Base-by-base conservation (phyloP, 139 green algal species). In the Yamagishiella unicocca region DNA sequence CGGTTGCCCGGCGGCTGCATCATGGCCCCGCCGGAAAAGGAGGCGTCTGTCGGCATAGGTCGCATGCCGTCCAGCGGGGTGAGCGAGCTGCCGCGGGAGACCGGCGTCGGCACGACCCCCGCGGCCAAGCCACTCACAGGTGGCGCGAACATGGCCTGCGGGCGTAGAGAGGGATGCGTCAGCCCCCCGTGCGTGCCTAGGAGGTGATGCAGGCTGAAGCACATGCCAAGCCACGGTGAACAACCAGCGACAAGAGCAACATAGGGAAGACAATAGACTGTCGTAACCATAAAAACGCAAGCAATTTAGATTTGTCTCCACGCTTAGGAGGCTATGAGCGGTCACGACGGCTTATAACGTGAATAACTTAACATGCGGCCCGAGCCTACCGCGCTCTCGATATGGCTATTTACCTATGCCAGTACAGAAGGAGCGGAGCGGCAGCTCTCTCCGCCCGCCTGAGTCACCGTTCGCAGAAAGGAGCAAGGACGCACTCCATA, bases 21-120 rank as follows among this genome's bases (percentile, higher is more conserved):
- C 31, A 68, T 53, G 24, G 33, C 31, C 22, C 35, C 10, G 31
- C 31, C 75, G 22, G 31, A 53, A 33, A 82, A 82, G 53, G 75
- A 27, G 54, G 54, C 76, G 31, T 83, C 79, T 27, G 61, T 0
- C 27, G 43, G 42, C 9, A 82, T 2, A 1, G 64, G 22, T 22
- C 80, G 80, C 62, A 86, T 8, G 10, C 80, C 80, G 31, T 86
- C 80, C 62, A 86, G 66, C 25, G 80, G 80, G 17, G 64, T 78
- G 19, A 86, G 80, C 3, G 61, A 33, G 79, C 61, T 76, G 61
- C 79, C 79, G n/a, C 79, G 40, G n/a, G 79, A 85, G 24, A 0
- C 29, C 10, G 79, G 61, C 29, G n/a, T 25, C 25, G 61, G 40
- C 38, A 21, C n/a, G 7, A 42, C 40, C 29, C 55, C 55, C 38